Evolutionary conservation across 306 rosid genomes (phyloP), one percentile per base, ranked within the genome.

Genomic region (Sechiopsis laciniata): DNA sequence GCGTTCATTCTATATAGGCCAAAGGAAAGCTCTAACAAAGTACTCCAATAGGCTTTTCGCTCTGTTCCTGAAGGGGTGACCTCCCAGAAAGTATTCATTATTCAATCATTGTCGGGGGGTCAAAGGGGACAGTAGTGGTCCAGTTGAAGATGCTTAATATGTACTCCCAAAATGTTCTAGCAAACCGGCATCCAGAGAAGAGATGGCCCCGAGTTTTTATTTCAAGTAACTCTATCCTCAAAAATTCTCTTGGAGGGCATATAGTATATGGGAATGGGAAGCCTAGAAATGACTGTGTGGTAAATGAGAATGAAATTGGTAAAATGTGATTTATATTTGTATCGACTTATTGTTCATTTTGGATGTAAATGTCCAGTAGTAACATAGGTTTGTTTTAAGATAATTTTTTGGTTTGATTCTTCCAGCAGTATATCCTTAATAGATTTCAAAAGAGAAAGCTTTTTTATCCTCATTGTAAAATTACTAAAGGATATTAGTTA

Each of bases 391-490:
- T 48, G 53, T 48, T 48, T 26, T 26, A 35, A 58, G 35, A 58
- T 11, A 2, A 57, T 26, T 22, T 21, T 35, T 74, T 57, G 57
- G 77, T 74, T 45, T n/a, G 29, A 59, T 74, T 58, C 68, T 59
- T 57, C 69, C 58, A 42, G 77, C 46, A 45, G 42, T 15, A 16
- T 74, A 57, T 58, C 58, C 57, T 59, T 69, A 21, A 29, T 29
- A 4, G 10, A 72, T 14, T 26, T 55, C 64, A 72, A 32, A 54
- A 35, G 75, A 72, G 75, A 32, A 51, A 32, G 53, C 75, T 72
- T 72, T 52, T 68, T 24, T 16, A 72, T 72, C 75, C 20, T 55
- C 75, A 72, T 72, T 37, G 56, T 52, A 52, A 52, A 19, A 64
- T 8, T 32, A 64, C 7, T 1, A 2, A 48, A 68, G 14, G 55